Conservation (phyloP, 2,329 filamentous ascomycete species). For the Ceratocystiopsis brevicomis region DNA sequence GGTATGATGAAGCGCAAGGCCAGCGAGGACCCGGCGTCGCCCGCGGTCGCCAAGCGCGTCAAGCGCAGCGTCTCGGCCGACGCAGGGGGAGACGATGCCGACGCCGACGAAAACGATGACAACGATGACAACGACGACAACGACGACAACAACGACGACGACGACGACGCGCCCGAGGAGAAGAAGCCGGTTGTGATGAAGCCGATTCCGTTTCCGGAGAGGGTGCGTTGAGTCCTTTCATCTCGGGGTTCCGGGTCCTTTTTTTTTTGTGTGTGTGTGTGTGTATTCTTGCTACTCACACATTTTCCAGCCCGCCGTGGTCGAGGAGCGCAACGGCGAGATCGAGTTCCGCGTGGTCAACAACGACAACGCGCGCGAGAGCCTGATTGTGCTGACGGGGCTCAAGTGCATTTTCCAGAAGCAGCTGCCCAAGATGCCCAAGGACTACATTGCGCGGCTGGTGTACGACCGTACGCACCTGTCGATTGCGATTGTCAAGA, state of each 20-base stretch:
- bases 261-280: neutral
- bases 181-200: constrained; percentile 29
- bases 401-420: constrained; percentile 98
- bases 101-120: neutral
- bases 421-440: constrained; percentile 96
- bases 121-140: neutral
- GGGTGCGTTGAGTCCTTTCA: constrained; percentile 31
- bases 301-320: constrained; percentile 46
- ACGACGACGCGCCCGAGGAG: constrained; percentile 14
- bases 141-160: constrained; percentile 4
- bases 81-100: constrained; percentile 9
- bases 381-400: constrained; percentile 83
- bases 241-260: neutral
- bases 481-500: constrained; percentile 94
- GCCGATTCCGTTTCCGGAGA: constrained; percentile 75
- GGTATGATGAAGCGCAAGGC: constrained; percentile 54
- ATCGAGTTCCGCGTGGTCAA: constrained; percentile 97
- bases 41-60: constrained; percentile 43
- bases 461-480: constrained; percentile 95
- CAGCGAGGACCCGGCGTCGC: constrained; percentile 41
- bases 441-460: constrained; percentile 92
- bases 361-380: constrained; percentile 77
- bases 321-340: constrained; percentile 83
- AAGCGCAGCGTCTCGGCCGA: constrained; percentile 32
- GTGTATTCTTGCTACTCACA: too few species aligned